These are phyloP conservation scores for Exophiala calicioides DNA, from an alignment of 2,329 filamentous ascomycete genomes.

Conservation along the genomic window DNA sequence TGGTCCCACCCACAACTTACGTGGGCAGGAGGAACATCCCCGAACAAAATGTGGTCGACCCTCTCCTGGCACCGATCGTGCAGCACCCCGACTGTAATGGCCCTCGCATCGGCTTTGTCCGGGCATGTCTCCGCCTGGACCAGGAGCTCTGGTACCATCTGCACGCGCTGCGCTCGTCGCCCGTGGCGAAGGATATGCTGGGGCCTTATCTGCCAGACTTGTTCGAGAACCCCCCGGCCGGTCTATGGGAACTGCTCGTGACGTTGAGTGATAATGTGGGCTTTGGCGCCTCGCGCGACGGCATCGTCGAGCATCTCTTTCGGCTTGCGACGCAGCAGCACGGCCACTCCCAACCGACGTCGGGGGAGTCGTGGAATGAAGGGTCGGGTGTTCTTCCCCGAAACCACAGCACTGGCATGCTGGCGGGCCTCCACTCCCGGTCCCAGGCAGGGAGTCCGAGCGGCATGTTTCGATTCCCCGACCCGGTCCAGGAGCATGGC, in stretches of 20 bases:
- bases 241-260: slow-evolving; percentile 13
- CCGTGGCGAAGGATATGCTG: slow-evolving; percentile 7
- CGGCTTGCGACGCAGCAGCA: no score
- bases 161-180: slow-evolving; percentile 6
- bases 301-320: slow-evolving; percentile 9
- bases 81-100: slow-evolving; percentile 5
- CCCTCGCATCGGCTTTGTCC: slow-evolving; percentile 2
- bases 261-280: slow-evolving; percentile 5
- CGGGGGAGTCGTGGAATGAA: no score
- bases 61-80: slow-evolving; percentile 1
- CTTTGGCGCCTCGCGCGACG: slow-evolving; percentile 7
- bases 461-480: not conserved
- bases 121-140: slow-evolving; percentile 12
- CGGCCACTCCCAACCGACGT: no score
- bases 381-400: no score
- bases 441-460: not conserved
- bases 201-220: slow-evolving; percentile 8
- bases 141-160: slow-evolving; percentile 11
- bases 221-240: slow-evolving; percentile 10
- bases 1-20: not conserved
- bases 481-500: not conserved
- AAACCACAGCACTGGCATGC: not conserved
- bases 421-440: not conserved
- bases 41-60: not conserved
- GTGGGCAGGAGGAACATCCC: not conserved